These are phyloP conservation scores for Daldinia sp. DNA, from an alignment of 2,329 filamentous ascomycete genomes.

Conservation along the genomic window DNA sequence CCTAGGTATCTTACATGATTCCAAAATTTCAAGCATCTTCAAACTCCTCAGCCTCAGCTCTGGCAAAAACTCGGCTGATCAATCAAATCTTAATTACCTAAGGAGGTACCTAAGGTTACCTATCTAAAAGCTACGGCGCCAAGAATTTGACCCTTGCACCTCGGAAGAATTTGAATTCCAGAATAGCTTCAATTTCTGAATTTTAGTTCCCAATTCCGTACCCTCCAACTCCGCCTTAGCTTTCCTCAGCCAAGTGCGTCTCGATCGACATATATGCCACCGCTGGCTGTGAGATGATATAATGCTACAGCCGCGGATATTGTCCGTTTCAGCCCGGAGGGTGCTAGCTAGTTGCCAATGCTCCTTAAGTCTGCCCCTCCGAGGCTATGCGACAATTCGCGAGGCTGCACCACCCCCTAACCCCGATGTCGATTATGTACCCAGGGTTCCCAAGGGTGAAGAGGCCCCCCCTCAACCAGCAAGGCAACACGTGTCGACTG, in stretches of 20 bases:
- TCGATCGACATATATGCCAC: constrained; percentile 29
- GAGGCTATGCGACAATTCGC: constrained; percentile 45
- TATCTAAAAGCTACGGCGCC: constrained; percentile 11
- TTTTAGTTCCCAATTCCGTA: constrained; percentile 31
- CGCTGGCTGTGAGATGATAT: constrained; percentile 38
- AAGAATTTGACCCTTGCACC: constrained; percentile 20
- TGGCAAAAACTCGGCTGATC: constrained; percentile 28
- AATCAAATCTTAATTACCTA: neutral
- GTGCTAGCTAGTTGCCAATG: constrained; percentile 40
- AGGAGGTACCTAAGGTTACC: too few relatives aligned
- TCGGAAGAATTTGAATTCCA: constrained; percentile 41
- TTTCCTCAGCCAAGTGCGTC: constrained; percentile 18
- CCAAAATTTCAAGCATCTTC: too few relatives aligned
- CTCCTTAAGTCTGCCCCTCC: constrained; percentile 35
- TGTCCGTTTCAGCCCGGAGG: constrained; percentile 43
- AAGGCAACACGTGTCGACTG: constrained; percentile 11
- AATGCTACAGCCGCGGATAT: constrained; percentile 47
- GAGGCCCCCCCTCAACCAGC: constrained; percentile 30
- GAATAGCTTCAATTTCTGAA: constrained; percentile 42
- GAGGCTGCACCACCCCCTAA: constrained; percentile 32
- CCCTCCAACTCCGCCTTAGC: constrained; percentile 14
- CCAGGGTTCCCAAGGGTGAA: constrained; percentile 29
- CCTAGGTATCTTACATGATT: neutral
- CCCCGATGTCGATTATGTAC: constrained; percentile 24
- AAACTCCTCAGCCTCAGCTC: neutral